A percentile compares a stretch with the other conserved stretches of the same genome.
Evolutionary conservation across 164 flowering plant genomes (phyloP).

Genomic region (Macadamia tetraphylla): DNA sequence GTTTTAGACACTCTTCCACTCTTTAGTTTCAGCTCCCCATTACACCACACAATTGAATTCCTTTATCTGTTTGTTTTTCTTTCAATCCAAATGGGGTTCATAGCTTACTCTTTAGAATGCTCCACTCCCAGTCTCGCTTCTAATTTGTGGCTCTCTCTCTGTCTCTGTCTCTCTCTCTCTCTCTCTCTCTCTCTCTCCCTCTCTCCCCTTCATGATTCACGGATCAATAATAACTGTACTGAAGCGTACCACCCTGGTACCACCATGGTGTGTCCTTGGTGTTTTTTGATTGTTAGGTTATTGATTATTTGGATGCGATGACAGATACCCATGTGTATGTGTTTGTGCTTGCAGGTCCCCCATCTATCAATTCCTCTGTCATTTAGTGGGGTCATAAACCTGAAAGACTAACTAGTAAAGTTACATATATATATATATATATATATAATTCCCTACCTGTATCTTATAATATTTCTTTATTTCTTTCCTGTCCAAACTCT

Average conservation of each 20-base stretch:
- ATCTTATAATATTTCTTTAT: background rate
- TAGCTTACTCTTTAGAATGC: no score
- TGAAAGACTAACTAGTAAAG: background rate
- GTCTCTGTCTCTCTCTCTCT: slow-evolving; percentile 5
- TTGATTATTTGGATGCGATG: slow-evolving; percentile 19
- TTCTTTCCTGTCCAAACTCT: background rate
- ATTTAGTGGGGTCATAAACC: background rate
- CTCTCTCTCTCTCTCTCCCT: background rate
- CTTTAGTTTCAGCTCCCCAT: no score
- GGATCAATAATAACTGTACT: no score
- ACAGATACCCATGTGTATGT: slow-evolving; percentile 23
- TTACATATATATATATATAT: background rate
- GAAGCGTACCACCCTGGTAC: slow-evolving; percentile 25
- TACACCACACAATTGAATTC: no score
- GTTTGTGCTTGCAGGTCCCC: slow-evolving; percentile 13
- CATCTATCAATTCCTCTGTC: background rate
- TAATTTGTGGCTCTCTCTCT: background rate
- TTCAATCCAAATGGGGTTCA: no score
- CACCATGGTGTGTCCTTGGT: slow-evolving; percentile 14
- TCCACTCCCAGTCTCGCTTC: no score
- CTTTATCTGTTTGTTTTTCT: no score
- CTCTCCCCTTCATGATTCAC: background rate
- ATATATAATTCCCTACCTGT: background rate
- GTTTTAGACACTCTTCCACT: no score
- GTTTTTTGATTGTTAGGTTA: slow-evolving; percentile 19